Evolutionary conservation across 108 stramenopile genomes (phyloP), one percentile per base, ranked within the genome.

Genomic region (Nitzschia sp.): DNA sequence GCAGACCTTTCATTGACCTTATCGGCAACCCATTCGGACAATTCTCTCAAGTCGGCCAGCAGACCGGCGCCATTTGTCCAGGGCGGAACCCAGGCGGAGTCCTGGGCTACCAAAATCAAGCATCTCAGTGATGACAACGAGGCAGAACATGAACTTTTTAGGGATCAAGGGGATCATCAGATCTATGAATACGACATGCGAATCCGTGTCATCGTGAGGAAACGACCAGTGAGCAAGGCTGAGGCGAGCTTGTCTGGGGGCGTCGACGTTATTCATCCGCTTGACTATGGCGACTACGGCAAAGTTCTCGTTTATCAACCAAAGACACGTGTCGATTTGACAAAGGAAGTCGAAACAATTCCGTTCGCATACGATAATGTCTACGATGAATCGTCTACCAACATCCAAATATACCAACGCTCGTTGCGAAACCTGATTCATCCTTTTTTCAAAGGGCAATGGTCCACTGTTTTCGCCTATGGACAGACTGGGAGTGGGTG

Each of bases 331-430:
- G 94, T 99, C 27, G 98, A 99, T 79, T 78, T 99, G 82, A 95
- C 96, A 53, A 98, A 97, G 80, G 96, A 97, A 67, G 79, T 99
- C 29, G 96, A 98, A 70, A 95, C 92, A 25, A 63, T 82, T 31
- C 76, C 81, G 13, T 99, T 99, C 83, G 90, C 90, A 21, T 98
- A 96, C 76, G 98, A 99, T 78, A 97, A 98, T 78, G 91, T 92
- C 1, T 97, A 92, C 52, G 79, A 80, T 58, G 96, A 95, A 77
- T 46, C 53, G 8, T 78, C 79, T 3, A 82, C 72, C 66, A 97
- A 92, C 53, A 52, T 69, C 13, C 76, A 88, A 31, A 85, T 99
- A 26, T 99, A 98, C 74, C 69, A 84, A 22, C 77, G 78, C 28
- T 71, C 96, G 27, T 83, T 96, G 22, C 72, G 83, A 55, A 84